Conservation (phyloP, 345 rosid species). For the Arabis hirsuta region DNA sequence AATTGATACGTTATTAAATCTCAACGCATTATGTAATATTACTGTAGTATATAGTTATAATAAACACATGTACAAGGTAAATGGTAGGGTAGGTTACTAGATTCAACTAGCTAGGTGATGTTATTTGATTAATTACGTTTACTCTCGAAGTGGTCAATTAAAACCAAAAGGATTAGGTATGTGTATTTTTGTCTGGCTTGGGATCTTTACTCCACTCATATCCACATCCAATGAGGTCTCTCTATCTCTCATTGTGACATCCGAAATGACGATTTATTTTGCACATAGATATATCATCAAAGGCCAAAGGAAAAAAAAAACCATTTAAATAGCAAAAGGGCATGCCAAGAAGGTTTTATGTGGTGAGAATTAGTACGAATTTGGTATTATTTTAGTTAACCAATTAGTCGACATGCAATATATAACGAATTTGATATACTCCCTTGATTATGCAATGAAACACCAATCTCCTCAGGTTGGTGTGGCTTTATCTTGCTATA, state of each 20-base stretch:
- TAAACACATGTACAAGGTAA: constrained; percentile 31
- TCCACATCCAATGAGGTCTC: constrained; percentile 42
- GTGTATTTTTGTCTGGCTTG: constrained; percentile 38
- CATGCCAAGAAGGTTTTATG: not conserved
- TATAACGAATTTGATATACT: constrained; percentile 1
- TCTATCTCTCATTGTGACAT: constrained; percentile 33
- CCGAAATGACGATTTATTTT: constrained; percentile 34
- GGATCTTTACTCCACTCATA: constrained; percentile 43
- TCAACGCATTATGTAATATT: constrained; percentile 5
- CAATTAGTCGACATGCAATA: constrained; percentile 22
- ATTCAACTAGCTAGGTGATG: constrained; percentile 21
- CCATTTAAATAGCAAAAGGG: constrained; percentile 16
- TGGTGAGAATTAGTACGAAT: constrained; percentile 13
- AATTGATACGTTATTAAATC: not conserved
- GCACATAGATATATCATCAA: not conserved
- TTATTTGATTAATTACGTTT: constrained; percentile 21
- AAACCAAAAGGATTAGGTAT: constrained; percentile 35
- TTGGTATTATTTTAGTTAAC: constrained; percentile 12
- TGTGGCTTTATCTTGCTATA: not conserved
- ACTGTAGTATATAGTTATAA: not conserved
- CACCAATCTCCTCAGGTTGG: not conserved
- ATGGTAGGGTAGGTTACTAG: constrained; percentile 36
- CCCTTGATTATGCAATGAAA: not conserved
- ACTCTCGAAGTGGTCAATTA: constrained; percentile 37
- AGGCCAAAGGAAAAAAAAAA: constrained; percentile 14